Conservation (phyloP, 2,329 filamentous ascomycete species). For the Cladosporium sp. region DNA sequence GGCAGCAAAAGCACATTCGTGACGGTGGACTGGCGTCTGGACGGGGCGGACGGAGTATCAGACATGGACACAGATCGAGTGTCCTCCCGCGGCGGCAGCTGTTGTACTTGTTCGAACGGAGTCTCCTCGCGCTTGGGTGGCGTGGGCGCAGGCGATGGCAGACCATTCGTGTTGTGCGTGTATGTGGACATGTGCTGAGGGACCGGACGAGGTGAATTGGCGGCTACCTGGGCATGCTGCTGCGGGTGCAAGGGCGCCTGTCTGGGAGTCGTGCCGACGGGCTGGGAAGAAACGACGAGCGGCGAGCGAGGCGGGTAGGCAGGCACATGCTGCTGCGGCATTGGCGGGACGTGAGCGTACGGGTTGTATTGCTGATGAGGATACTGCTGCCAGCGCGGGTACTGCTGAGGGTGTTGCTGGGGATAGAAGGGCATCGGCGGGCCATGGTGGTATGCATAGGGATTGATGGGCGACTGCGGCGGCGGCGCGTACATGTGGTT, state of each 20-base stretch:
- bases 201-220: slow-evolving; percentile 18
- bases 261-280: slow-evolving; percentile 48
- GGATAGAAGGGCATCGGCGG: slow-evolving; percentile 27
- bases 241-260: slow-evolving; percentile 30
- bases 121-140: slow-evolving; percentile 21
- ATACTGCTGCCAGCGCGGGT: slow-evolving; percentile 32
- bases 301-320: slow-evolving; percentile 44
- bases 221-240: slow-evolving; percentile 24
- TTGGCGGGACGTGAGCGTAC: slow-evolving; percentile 31
- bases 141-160: slow-evolving; percentile 29
- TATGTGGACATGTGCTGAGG: slow-evolving; percentile 20
- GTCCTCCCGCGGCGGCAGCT: slow-evolving; percentile 18
- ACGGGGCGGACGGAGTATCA: slow-evolving; percentile 25
- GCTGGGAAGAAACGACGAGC: slow-evolving; percentile 51
- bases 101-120: slow-evolving; percentile 20
- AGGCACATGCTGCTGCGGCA: slow-evolving; percentile 42
- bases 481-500: slow-evolving; percentile 40
- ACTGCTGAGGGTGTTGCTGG: slow-evolving; percentile 24
- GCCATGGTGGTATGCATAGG: slow-evolving; percentile 25
- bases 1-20: slow-evolving; percentile 22
- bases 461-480: slow-evolving; percentile 38
- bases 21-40: slow-evolving; percentile 27
- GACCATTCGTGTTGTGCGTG: slow-evolving; percentile 23
- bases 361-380: slow-evolving; percentile 40
- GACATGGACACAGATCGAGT: slow-evolving; percentile 17